phyloP scores from a whole-genome alignment of 2,329 filamentous ascomycete species.

The Xenosphaeropsis pyriputrescens region DNA sequence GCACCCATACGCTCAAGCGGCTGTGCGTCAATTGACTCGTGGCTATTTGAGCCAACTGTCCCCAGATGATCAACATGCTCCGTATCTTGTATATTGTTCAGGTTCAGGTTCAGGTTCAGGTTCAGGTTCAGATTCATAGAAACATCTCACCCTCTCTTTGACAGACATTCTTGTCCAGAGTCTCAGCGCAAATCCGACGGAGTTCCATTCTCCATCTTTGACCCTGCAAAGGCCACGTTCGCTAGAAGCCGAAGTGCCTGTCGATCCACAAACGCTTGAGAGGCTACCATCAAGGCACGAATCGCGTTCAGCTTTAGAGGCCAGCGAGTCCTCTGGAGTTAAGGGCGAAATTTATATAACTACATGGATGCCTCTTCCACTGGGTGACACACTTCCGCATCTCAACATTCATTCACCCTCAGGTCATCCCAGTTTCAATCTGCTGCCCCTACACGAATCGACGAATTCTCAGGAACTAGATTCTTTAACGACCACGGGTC shows the following conservation, averaged over 20 bases:
- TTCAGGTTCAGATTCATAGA: background rate
- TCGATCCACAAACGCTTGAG: slow-evolving; percentile 3
- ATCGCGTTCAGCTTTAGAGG: slow-evolving; percentile 12
- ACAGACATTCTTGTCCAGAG: background rate
- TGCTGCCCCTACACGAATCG: slow-evolving; percentile 14
- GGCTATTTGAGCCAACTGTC: too few relatives aligned
- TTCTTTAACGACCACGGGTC: slow-evolving; percentile 8
- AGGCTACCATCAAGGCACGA: background rate
- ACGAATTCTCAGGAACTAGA: slow-evolving; percentile 17
- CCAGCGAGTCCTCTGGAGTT: slow-evolving; percentile 14
- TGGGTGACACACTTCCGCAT: slow-evolving; percentile 20
- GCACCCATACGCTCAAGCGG: too few relatives aligned
- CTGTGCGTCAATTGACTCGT: too few relatives aligned
- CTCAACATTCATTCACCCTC: slow-evolving; percentile 10
- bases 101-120: background rate
- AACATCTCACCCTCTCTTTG: background rate
- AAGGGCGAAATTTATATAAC: slow-evolving; percentile 4
- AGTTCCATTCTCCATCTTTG: slow-evolving; percentile 2
- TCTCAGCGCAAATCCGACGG: background rate
- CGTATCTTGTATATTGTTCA: background rate
- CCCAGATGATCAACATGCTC: background rate
- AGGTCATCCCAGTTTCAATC: slow-evolving; percentile 6
- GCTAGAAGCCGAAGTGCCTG: slow-evolving; percentile 3
- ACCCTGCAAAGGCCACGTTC: slow-evolving; percentile 14
- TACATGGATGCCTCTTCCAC: slow-evolving; percentile 26